These are phyloP conservation scores for Colletotrichum sp. DNA, from an alignment of 2,329 filamentous ascomycete genomes.

Conservation along the genomic window DNA sequence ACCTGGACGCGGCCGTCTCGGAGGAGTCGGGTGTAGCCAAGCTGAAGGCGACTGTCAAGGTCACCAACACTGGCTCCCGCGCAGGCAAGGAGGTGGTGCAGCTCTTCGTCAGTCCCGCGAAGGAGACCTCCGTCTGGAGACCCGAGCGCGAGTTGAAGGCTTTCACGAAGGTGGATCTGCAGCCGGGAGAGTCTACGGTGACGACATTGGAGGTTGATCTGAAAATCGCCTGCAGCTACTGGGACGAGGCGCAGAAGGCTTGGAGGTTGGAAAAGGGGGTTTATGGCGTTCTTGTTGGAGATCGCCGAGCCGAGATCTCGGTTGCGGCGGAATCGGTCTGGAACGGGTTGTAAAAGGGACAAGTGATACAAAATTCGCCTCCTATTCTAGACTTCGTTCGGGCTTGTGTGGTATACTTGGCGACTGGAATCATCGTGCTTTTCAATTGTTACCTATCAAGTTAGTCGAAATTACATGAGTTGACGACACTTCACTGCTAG, in stretches of 20 bases:
- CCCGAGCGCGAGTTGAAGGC: constrained; percentile 22
- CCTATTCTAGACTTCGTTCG: neutral
- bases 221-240: constrained; percentile 14
- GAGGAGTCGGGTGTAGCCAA: constrained; percentile 25
- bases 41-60: constrained; percentile 49
- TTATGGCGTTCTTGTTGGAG: constrained; percentile 11
- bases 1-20: neutral
- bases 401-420: neutral
- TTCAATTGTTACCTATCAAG: neutral
- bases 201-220: constrained; percentile 6
- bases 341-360: neutral
- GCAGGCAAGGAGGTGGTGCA: constrained; percentile 33
- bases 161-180: constrained; percentile 14
- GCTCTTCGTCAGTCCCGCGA: constrained; percentile 30
- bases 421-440: neutral
- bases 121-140: neutral
- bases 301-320: neutral
- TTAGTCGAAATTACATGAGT: neutral
- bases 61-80: constrained; percentile 30
- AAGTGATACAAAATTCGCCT: neutral
- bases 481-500: neutral
- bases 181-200: neutral
- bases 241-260: constrained; percentile 5
- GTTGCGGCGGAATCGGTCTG: neutral
- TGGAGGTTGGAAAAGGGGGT: constrained; percentile 15